Base-by-base conservation (phyloP, 2,329 filamentous ascomycete genomes). In the Neoascochyta sp. region DNA sequence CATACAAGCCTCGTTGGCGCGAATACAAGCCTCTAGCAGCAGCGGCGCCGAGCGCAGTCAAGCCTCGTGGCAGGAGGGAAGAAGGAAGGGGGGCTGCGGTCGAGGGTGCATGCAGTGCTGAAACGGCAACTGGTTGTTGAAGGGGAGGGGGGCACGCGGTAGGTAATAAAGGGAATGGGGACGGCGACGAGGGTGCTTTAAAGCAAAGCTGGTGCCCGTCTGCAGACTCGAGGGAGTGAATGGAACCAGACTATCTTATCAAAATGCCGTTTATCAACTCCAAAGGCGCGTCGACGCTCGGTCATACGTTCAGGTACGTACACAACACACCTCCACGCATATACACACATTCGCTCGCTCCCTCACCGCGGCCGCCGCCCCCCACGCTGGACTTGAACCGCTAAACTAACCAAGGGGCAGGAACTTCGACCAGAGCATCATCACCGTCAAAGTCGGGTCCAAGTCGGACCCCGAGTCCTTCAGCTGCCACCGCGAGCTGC, bases 251-350 rank as follows among this genome's bases (percentile, higher is more conserved):
- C 29, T 53, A 51, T 26, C 40, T 61, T 25, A 42, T 60, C 38
- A 61, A 61, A 47, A 61, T 61, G 57, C 57, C 57, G 23, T 61
- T 57, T 41, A 57, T 56, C 34, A 53, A 46, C 25, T 36, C 39
- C 7, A 60, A 52, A 32, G 45, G 46, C 24, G 48, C 47, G 16
- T 60, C 57, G 8, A 59, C 54, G 11, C 43, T 61, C 5, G 57
- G 57, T 7, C 57, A 61, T 27, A 59, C 57, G 6, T 61, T 61
- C 40, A 46, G 57, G 57, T 58, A 29, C 36, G 43, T 15, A 8
- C 5, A 3, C 4, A 2, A 1, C n/a, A 6, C 9, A 3, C 9
- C 7, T 8, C n/a, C 16, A 21, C 9, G 13, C 23, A 29, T 21
- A 14, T 22, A 7, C 9, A 10, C n/a, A n/a, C n/a, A n/a, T n/a